Evolutionary conservation across 257 asterid species (phyloP).

Genomic region (Euphrasia confusa): DNA sequence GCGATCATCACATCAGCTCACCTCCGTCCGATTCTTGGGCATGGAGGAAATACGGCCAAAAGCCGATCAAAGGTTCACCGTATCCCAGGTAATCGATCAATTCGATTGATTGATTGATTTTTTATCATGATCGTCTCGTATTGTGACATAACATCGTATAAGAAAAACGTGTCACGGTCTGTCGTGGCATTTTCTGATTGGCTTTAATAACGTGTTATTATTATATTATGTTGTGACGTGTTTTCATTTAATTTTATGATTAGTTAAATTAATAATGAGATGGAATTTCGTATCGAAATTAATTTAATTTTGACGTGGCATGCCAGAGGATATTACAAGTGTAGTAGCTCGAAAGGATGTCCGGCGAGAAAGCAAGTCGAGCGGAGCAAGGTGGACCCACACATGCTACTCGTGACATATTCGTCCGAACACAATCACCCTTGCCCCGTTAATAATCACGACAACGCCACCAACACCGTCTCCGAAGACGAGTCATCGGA

Average conservation of each 20-base stretch:
- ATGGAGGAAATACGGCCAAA: constrained; percentile 68
- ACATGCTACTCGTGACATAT: constrained; percentile 65
- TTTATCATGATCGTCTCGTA: too few relatives aligned
- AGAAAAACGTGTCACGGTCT: too few relatives aligned
- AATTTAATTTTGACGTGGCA: constrained; percentile 20
- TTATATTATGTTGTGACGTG: too few relatives aligned
- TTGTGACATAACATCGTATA: too few relatives aligned
- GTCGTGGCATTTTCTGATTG: too few relatives aligned
- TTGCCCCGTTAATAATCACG: constrained; percentile 34
- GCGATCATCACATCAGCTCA: constrained; percentile 57
- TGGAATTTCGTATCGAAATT: too few relatives aligned
- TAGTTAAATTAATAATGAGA: too few relatives aligned
- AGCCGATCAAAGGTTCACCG: constrained; percentile 62
- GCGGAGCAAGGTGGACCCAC: constrained; percentile 65
- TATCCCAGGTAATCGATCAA: constrained; percentile 63
- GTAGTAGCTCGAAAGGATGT: constrained; percentile 97
- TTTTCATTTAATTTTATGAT: too few relatives aligned
- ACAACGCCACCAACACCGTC: not conserved
- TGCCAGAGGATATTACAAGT: constrained; percentile 80
- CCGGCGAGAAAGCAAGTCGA: constrained; percentile 97
- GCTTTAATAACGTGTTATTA: too few relatives aligned
- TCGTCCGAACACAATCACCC: constrained; percentile 85
- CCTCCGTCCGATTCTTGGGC: constrained; percentile 99
- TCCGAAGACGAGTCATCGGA: constrained; percentile 25
- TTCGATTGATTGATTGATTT: too few relatives aligned